Conservation (phyloP, 176 grass and related monocot genomes). For the Lolium rigidum region DNA sequence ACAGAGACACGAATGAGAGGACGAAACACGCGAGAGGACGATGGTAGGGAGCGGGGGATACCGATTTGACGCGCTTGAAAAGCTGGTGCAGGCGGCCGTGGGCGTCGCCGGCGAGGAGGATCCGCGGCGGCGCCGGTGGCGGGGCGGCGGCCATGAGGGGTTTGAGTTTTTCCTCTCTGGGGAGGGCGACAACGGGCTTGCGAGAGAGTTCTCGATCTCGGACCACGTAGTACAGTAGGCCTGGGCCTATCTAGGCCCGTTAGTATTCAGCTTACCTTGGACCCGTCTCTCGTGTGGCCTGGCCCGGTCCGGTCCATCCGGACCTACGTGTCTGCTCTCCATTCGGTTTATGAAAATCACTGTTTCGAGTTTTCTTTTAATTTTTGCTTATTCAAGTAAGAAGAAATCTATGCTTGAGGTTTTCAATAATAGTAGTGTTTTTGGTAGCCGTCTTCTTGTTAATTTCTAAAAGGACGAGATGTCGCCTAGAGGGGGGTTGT, state of each 20-base stretch:
- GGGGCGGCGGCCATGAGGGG: conserved; percentile 53
- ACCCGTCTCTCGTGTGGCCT: background rate
- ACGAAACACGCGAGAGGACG: background rate
- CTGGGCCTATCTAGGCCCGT: background rate
- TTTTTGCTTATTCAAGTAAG: too few relatives aligned
- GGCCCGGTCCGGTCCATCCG: background rate
- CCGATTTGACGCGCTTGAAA: conserved; percentile 87
- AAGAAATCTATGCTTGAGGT: too few relatives aligned
- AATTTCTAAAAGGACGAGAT: too few relatives aligned
- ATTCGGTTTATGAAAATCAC: too few relatives aligned
- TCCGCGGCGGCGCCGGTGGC: conserved; percentile 54
- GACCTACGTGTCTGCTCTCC: too few relatives aligned
- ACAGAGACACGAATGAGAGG: background rate
- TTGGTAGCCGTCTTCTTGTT: too few relatives aligned
- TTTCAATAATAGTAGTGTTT: too few relatives aligned
- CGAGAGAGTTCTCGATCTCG: conserved; percentile 14
- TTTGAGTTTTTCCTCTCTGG: conserved; percentile 17
- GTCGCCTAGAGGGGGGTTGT: too few relatives aligned
- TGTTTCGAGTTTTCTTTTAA: too few relatives aligned
- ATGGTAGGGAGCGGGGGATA: background rate
- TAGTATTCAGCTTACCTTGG: background rate
- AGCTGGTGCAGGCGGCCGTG: conserved; percentile 77
- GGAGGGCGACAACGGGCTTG: background rate
- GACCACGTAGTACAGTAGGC: background rate
- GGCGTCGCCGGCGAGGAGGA: conserved; percentile 87